Percentiles rank a stretch among this genome's conserved stretches.
These are phyloP conservation scores for Aspergillus sergii DNA, from an alignment of 2,329 filamentous ascomycete genomes.

Conservation along the genomic window DNA sequence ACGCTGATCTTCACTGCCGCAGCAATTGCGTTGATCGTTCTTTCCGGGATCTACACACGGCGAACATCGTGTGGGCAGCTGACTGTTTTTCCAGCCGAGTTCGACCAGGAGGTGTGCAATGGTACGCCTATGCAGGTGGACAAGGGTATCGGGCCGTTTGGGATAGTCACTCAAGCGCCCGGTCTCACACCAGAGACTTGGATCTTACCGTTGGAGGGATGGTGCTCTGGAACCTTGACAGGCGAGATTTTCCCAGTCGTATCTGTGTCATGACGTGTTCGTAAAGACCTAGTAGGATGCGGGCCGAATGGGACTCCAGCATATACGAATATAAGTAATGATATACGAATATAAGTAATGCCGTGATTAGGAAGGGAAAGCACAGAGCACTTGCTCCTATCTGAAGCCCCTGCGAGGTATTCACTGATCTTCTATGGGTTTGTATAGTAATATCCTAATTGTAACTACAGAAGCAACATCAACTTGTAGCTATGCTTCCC, in stretches of 20 bases:
- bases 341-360: not conserved
- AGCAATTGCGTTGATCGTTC: not conserved
- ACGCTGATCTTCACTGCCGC: not conserved
- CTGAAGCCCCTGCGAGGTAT: too few relatives aligned
- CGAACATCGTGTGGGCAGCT: constrained; percentile 5
- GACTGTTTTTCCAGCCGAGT: not conserved
- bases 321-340: not conserved
- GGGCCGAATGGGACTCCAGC: not conserved
- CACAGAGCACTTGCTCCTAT: not conserved
- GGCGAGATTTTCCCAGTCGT: not conserved
- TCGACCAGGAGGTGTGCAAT: constrained; percentile 4
- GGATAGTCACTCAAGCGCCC: not conserved
- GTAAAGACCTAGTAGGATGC: not conserved
- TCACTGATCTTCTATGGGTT: not conserved
- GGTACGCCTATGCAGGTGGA: not conserved
- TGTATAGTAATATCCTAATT: not conserved
- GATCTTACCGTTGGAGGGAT: constrained; percentile 6
- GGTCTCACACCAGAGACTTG: not conserved
- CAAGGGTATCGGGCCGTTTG: not conserved
- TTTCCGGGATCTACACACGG: constrained; percentile 1
- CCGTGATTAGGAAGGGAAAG: not conserved
- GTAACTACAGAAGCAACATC: not conserved
- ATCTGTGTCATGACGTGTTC: not conserved
- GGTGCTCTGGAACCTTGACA: constrained; percentile 8
- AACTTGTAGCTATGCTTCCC: not conserved